A percentile compares a stretch with the other conserved stretches of the same genome.
phyloP scores from a whole-genome alignment of 805 yeast species.

The Ogataea nakhonphanomensis region DNA sequence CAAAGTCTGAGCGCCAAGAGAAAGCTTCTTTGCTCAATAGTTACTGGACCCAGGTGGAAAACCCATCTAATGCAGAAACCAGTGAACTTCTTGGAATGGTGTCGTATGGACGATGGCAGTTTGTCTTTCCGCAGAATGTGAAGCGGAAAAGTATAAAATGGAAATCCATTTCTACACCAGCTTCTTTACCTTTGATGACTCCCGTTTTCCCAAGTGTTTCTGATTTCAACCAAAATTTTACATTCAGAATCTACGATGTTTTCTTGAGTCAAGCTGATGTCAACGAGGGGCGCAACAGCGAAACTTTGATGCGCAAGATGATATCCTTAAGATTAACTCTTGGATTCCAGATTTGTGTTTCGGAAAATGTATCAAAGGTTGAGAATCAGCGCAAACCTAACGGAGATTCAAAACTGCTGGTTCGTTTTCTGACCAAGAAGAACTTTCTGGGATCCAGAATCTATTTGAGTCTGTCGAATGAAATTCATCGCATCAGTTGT shows the following conservation, averaged over 20 bases:
- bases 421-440: slow-evolving; percentile 49
- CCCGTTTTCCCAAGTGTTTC: slow-evolving; percentile 68
- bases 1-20: slow-evolving; percentile 3
- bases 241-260: slow-evolving; percentile 81
- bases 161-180: slow-evolving; percentile 92
- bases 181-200: slow-evolving; percentile 81
- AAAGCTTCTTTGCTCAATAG: slow-evolving; percentile 23
- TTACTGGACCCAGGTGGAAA: slow-evolving; percentile 63
- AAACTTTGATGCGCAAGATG: slow-evolving; percentile 79
- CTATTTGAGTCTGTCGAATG: slow-evolving; percentile 74
- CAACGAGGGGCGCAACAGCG: slow-evolving; percentile 46
- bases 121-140: slow-evolving; percentile 75
- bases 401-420: slow-evolving; percentile 51
- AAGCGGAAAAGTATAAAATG: slow-evolving; percentile 75
- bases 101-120: slow-evolving; percentile 85
- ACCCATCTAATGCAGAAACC: slow-evolving; percentile 71
- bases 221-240: slow-evolving; percentile 69
- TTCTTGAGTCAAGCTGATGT: slow-evolving; percentile 58
- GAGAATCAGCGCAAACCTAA: slow-evolving; percentile 59
- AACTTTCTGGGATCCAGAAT: slow-evolving; percentile 56
- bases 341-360: slow-evolving; percentile 89
- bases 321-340: slow-evolving; percentile 73
- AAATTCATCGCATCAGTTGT: slow-evolving; percentile 78
- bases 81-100: slow-evolving; percentile 52
- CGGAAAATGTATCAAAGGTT: slow-evolving; percentile 58